Evolutionary conservation across 805 yeast genomes (phyloP).

Genomic region (Wickerhamomyces bisporus): DNA sequence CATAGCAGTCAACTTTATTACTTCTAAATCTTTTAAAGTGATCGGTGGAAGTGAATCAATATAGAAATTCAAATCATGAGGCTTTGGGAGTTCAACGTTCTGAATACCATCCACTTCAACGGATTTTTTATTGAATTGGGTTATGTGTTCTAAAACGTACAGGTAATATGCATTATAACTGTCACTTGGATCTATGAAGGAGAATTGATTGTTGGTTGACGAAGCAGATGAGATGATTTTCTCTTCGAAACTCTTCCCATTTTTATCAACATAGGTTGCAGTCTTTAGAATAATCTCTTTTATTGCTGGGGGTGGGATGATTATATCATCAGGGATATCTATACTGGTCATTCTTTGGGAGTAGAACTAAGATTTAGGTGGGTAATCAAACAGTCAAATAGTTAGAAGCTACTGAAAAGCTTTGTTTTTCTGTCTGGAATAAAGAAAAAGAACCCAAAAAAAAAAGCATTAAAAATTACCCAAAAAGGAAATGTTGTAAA

Average conservation of each 20-base stretch:
- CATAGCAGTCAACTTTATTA: constrained; percentile 68
- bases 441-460: no score
- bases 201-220: constrained; percentile 47
- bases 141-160: constrained; percentile 35
- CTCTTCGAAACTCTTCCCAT: constrained; percentile 63
- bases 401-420: no score
- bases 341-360: no score
- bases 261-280: constrained; percentile 60
- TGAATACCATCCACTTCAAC: constrained; percentile 8
- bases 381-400: no score
- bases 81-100: neutral
- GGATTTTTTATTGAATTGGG: constrained; percentile 13
- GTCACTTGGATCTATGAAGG: constrained; percentile 54
- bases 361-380: no score
- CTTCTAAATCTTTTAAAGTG: constrained; percentile 58
- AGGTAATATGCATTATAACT: constrained; percentile 55
- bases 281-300: constrained; percentile 62
- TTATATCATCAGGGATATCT: constrained; percentile 37
- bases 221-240: constrained; percentile 48
- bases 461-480: no score
- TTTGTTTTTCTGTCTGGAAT: no score
- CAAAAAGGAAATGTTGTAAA: no score
- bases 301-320: constrained; percentile 50
- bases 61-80: constrained; percentile 4
- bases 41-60: constrained; percentile 30